Evolutionary conservation across 768 basidiomycete species (phyloP).

Genomic region (Lactifluus pinguis): DNA sequence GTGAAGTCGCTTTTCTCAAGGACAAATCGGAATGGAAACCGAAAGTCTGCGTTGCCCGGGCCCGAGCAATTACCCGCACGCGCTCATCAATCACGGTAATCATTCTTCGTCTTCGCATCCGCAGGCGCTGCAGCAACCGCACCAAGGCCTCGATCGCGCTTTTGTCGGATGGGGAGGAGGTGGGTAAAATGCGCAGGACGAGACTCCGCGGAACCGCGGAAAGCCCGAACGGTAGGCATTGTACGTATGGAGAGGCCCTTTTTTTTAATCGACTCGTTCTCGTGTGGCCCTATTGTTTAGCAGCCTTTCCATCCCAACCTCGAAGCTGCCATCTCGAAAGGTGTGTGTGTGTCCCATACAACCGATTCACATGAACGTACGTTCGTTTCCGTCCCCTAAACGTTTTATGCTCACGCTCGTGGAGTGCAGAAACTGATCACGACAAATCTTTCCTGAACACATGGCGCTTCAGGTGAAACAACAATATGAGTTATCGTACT

Average conservation of each 20-base stretch:
- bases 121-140: slow-evolving; percentile 21
- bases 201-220: neutral
- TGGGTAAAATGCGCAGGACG: slow-evolving; percentile 7
- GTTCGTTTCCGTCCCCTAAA: slow-evolving; percentile 22
- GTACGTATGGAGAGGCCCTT: slow-evolving; percentile 28
- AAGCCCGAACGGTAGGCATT: slow-evolving; percentile 42
- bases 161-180: slow-evolving; percentile 32
- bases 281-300: slow-evolving; percentile 26
- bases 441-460: slow-evolving; percentile 76
- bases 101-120: neutral
- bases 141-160: slow-evolving; percentile 43
- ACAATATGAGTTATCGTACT: slow-evolving; percentile 53
- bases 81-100: neutral
- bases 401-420: neutral
- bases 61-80: slow-evolving; percentile 18
- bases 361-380: slow-evolving; percentile 84
- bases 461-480: slow-evolving; percentile 52
- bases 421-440: slow-evolving; percentile 75
- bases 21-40: slow-evolving; percentile 38
- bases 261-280: neutral
- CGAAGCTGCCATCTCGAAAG: slow-evolving; percentile 50
- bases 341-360: slow-evolving; percentile 80
- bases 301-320: slow-evolving; percentile 65
- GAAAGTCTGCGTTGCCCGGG: slow-evolving; percentile 18
- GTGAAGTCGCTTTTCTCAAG: slow-evolving; percentile 79